Evolutionary conservation across 805 yeast genomes (phyloP), one percentile per base, ranked within the genome.

Genomic region (Saturnispora gosingensis): DNA sequence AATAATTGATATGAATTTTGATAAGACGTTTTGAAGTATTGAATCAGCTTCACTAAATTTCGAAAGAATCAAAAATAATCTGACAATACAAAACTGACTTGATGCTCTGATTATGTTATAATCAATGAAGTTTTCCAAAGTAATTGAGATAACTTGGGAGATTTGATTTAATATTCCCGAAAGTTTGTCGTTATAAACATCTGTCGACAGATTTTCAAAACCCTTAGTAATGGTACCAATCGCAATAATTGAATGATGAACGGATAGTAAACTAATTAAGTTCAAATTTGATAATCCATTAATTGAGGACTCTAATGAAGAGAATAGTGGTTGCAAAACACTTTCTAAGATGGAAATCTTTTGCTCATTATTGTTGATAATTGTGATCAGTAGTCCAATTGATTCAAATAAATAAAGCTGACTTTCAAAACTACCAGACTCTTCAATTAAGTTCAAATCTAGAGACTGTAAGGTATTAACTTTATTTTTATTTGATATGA

Each of bases 191-290:
- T 64, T 69, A 38, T 61, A 61, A 42, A 69, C 74, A 38, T 56
- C 56, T 38, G 53, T 51, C 34, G 54, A 46, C n/a, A 61, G 46
- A 20, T 54, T 45, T 55, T 84, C 93, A 60, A 85, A 81, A 4
- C 98, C 98, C 63, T 93, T 80, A 3, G 89, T 84, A 61, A 90
- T 76, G 0, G 97, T 88, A 44, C 97, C 97, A 44, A 91, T 79
- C 0, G 97, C 90, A 81, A 88, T 80, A 46, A 93, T 69, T 34
- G 83, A 76, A 64, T 91, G 97, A 65, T 93, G 96, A 3, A 88
- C 83, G 63, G 88, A 93, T 44, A 87, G 67, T 2, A 83, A 74
- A 34, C 76, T 61, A 42, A 73, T 71, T 36, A 74, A 70, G 27
- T 72, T 72, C 27, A 70, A 60, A 18, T 58, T 62, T 5, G 68